Base-by-base conservation (phyloP, 2,329 filamentous ascomycete species). In the Passalora sequoiae region DNA sequence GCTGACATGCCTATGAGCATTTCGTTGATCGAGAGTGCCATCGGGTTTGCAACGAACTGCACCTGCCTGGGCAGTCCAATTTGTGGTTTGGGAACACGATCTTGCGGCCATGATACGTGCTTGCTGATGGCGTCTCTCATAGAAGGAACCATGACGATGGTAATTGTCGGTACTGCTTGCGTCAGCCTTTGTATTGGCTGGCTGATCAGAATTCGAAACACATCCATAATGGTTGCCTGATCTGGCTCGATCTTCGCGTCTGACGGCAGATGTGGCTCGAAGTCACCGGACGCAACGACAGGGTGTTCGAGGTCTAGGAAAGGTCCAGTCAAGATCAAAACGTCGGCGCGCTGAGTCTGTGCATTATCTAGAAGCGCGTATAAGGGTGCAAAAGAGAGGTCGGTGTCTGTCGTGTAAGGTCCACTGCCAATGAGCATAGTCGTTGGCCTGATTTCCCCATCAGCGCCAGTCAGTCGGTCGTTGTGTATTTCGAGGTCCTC, bases 221-320 rank as follows among this genome's bases (percentile, higher is more conserved):
- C 77, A 19, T 89, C 88, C 12, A 78, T 73, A 68, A 97, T 78
- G 16, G 85, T 94, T 2, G 83, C 83, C 10, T 81, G 81, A 62
- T 96, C 87, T 0, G 84, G 80, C 45, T 63, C 58, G 37, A 66
- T 51, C 8, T 65, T 62, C 17, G 61, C 53, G 32, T 64, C 59
- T 2, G 65, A 47, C 1, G 71, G 71, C 5, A 72, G 56, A 41
- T 70, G 64, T 32, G 66, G 65, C 52, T 70, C 68, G 30, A 66
- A 60, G 43, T 66, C 62, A 12, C 71, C 71, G 10, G 65, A 67
- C 17, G 88, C 86, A 41, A 98, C 78, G 19, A 94, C 73, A 0
- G 92, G 91, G 62, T 98, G 92, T 56, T 96, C 89, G 25, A 84
- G 74, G 62, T 97, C 92, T 53, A 98, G 75, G 63, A 98, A 96